Base-by-base conservation (phyloP, 2,329 filamentous ascomycete species). In the Coleophoma crateriformis region DNA sequence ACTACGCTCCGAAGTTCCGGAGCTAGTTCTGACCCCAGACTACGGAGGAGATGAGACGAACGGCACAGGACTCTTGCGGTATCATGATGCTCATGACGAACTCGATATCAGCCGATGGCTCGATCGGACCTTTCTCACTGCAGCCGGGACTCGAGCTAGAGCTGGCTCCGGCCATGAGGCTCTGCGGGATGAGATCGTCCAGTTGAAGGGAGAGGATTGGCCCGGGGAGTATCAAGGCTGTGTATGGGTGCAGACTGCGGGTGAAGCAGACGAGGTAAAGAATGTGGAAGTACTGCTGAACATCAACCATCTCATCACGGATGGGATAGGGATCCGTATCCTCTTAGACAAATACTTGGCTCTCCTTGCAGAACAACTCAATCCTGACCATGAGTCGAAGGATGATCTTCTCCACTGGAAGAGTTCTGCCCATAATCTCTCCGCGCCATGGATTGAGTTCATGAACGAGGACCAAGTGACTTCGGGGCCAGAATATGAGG, bases 321-420 rank as follows among this genome's bases (percentile, higher is more conserved):
- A 61, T 49, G 58, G 58, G 1, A 58, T 56, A 42, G 57, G 58
- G 6, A 53, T 48, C 19, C 50, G 54, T 8, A 58, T 61, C 35
- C n/a, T 61, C 10, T 34, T 61, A 3, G 49, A 46, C 17, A 55
- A 50, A 14, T 61, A 50, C 34, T 37, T 58, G 2, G 44, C 53
- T 5, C n/a, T 58, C 1, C 45, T 61, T 7, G 54, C 45, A 14
- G 3, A 4, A 42, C 17, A 19, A 37, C 3, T 41, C 34, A 40
- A 10, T 27, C 27, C 27, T 7, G 27, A 10, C 8, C 6, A 27
- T 27, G 27, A 14, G 19, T 19, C 17, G 13, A 41, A 11, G 12
- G 14, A 15, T 39, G 13, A 20, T 33, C 10, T n/a, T n/a, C 7
- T 4, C 14, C 13, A n/a, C 27, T 12, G 53, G 56, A 19, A 40